phyloP scores from a whole-genome alignment of 441 rosid species.

The Syzygium malaccense region DNA sequence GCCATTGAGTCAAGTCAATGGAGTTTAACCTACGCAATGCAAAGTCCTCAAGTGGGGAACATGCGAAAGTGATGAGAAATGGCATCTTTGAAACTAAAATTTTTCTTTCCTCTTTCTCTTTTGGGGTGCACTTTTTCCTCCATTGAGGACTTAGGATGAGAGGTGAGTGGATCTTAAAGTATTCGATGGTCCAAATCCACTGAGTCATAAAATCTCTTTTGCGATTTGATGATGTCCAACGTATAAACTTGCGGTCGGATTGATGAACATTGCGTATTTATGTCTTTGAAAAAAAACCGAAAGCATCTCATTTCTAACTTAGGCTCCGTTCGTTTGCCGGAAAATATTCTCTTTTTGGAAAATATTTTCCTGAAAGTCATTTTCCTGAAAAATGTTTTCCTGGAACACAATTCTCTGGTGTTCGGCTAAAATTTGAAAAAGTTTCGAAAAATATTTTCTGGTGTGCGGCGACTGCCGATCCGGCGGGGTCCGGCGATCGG shows the following conservation, averaged over 20 bases:
- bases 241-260: background rate
- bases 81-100: background rate
- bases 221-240: background rate
- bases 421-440: too few species aligned
- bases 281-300: background rate
- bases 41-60: background rate
- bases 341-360: too few species aligned
- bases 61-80: background rate
- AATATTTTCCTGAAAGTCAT: too few species aligned
- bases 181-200: background rate
- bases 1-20: background rate
- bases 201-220: background rate
- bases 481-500: too few species aligned
- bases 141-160: background rate
- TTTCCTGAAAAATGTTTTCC: too few species aligned
- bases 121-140: background rate
- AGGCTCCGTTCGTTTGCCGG: too few species aligned
- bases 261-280: background rate
- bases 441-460: too few species aligned
- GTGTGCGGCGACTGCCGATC: too few species aligned
- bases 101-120: background rate
- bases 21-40: background rate
- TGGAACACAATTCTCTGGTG: too few species aligned
- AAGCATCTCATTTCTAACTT: background rate
- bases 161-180: background rate